Evolutionary conservation across 2,329 filamentous ascomycete genomes (phyloP), one percentile per base, ranked within the genome.

Genomic region (Metarhizium robertsii): DNA sequence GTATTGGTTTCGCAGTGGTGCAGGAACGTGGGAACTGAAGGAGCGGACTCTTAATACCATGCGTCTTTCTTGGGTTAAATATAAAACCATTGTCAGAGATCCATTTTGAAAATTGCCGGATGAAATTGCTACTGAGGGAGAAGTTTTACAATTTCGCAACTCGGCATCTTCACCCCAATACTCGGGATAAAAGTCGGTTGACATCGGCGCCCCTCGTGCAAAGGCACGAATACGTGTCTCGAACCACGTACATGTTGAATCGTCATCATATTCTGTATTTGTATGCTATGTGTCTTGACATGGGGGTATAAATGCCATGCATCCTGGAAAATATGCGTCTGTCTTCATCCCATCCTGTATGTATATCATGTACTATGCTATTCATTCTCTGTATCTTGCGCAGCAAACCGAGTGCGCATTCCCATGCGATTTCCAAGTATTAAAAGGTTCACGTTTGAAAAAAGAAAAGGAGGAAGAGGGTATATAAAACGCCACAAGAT

Each of bases 401-500:
- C 34, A 36, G 34, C 34, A 36, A 36, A 25, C 25, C 25, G 25
- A 25, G 25, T 25, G 25, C 25, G 3, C 4, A 4, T 25, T 25
- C 25, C 20, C 25, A 25, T 25, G 25, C 25, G 25, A 25, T 25
- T 25, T 25, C 25, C 25, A 25, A 25, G 25, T 25, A 25, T 25
- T 25, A 25, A 25, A 25, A 25, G 25, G 25, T 25, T 25, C 25
- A 25, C 25, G 3, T 25, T 25, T 25, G 13, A 40, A 16, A 46
- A 45, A 45, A 40, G 40, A 29, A 54, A 46, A n/a, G 32, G 32
- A 34, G 10, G 32, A 46, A 40, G 50, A 55, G 57, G 63, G 67
- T 66, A 66, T 70, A 70, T 69, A 67, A 57, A 70, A 69, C 67
- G 66, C 67, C 67, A 11, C 62, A 64, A 60, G 60, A 69, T 70